These are phyloP conservation scores for Ramularia endophylla DNA, from an alignment of 2,329 filamentous ascomycete species.

Conservation along the genomic window DNA sequence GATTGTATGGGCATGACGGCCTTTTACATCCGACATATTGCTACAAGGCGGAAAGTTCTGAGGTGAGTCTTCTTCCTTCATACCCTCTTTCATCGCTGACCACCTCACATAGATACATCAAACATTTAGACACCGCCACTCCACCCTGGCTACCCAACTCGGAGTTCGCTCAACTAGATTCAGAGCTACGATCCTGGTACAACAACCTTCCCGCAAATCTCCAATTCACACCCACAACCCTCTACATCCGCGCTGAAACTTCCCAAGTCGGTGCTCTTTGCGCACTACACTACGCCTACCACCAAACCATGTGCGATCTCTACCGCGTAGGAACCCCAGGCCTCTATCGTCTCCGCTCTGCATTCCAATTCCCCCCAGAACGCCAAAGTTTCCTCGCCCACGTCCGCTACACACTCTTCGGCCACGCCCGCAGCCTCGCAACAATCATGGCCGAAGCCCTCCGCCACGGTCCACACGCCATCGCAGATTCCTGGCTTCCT, in stretches of 20 bases:
- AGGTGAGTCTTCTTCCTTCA: conserved; percentile 8
- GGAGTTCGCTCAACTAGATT: conserved; percentile 21
- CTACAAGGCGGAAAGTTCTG: conserved; percentile 19
- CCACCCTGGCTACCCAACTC: conserved; percentile 20
- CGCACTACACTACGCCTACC: conserved; percentile 20
- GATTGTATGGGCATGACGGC: conserved; percentile 23
- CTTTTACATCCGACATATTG: conserved; percentile 20
- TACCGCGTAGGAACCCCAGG: conserved; percentile 18
- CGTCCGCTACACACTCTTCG: conserved; percentile 19
- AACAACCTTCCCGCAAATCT: conserved; percentile 20
- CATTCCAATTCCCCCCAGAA: conserved; percentile 18
- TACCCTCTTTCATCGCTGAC: no score
- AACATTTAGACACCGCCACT: conserved; percentile 19
- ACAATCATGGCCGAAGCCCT: conserved; percentile 21
- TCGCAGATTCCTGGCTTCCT: conserved; percentile 20
- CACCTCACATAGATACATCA: conserved; percentile 14
- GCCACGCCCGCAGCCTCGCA: conserved; percentile 19
- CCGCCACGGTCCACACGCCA: conserved; percentile 20
- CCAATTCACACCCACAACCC: conserved; percentile 20
- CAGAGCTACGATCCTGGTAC: conserved; percentile 19
- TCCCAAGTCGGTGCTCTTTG: conserved; percentile 20
- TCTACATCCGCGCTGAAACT: conserved; percentile 23
- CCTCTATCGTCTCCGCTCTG: conserved; percentile 19
- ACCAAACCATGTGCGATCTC: conserved; percentile 23
- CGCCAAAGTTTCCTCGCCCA: conserved; percentile 17